These are phyloP conservation scores for Pythium utonaiense DNA, from an alignment of 352 stramenopile species.

Conservation along the genomic window DNA sequence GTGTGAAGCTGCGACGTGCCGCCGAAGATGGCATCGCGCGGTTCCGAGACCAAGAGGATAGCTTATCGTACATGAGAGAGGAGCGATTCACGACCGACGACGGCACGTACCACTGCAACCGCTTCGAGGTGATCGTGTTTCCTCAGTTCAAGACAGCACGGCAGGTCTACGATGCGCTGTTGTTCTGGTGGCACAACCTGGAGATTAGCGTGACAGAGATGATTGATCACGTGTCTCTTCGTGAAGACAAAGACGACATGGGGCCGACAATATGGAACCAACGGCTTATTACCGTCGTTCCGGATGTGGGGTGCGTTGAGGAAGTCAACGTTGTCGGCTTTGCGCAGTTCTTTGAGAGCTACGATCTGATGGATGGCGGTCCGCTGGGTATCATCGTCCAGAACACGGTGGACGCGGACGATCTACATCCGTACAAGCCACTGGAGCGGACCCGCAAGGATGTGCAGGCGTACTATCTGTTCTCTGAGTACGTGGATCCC, in stretches of 20 bases:
- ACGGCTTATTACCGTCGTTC: constrained; percentile 28
- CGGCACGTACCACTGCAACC: neutral
- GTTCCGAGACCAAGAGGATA: neutral
- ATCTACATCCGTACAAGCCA: constrained; percentile 36
- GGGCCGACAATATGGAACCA: constrained; percentile 31
- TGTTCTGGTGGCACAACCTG: constrained; percentile 36
- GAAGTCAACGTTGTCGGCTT: constrained; percentile 19
- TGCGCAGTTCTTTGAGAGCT: constrained; percentile 27
- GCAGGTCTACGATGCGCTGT: constrained; percentile 41
- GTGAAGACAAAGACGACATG: constrained; percentile 15
- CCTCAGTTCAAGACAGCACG: constrained; percentile 29
- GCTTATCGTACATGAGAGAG: neutral
- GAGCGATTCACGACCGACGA: neutral
- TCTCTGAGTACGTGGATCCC: neutral
- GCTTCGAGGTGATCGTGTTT: constrained; percentile 38
- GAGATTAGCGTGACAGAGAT: constrained; percentile 48
- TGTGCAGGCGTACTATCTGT: constrained; percentile 14
- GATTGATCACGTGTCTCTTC: constrained; percentile 37
- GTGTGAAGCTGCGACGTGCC: neutral
- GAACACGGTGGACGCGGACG: constrained; percentile 35
- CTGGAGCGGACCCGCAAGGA: constrained; percentile 24
- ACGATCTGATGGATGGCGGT: constrained; percentile 4
- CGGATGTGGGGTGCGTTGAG: constrained; percentile 8
- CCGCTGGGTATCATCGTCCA: constrained; percentile 27
- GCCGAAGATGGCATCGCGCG: neutral